Base-by-base conservation (phyloP, 805 yeast species). In the Candida sphagnicola region DNA sequence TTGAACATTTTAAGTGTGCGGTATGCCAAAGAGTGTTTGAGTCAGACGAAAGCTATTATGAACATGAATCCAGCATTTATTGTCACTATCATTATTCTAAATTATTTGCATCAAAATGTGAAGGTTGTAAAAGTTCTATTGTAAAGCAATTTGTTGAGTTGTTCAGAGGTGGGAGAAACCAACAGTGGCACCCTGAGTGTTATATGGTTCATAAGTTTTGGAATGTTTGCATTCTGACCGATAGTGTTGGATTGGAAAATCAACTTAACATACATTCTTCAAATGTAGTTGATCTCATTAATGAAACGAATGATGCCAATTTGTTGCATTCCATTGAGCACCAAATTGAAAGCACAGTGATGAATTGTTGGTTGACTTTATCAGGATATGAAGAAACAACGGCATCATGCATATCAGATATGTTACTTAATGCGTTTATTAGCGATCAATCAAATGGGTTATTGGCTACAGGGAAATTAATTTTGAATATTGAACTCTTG, bases 151-250 rank as follows among this genome's bases (percentile, higher is more conserved):
- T 89, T 60, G 96, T 91, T 26, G 96, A 91, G 59, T 79, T 91
- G 32, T 86, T 80, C 44, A 74, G 93, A 49, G 96, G 96, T 36
- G 96, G 96, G 16, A 75, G 82, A 49, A 83, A 85, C 42, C 95
- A 90, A 59, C 95, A 88, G 57, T 93, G 99, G 99, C 99, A 93
- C 62, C 98, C 97, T 1, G 98, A 95, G 58, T 93, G 99, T 67
- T 93, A 89, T 57, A 95, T 95, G 89, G 95, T 93, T 34, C 90
- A 85, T 67, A 90, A 90, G 60, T 90, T 88, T 54, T 93, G 99
- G 99, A 89, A 88, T 56, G 95, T 90, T 15, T 75, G 81, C 41
- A 69, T 93, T 16, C 74, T 83, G 1, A 73, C 84, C 0, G 81
- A 75, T 36, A 66, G 76, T 6, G 73, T 83, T 18, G 74, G 90